These are phyloP conservation scores for Chytriomyces sp. DNA, from an alignment of 192 early-diverging fungal species.

Conservation along the genomic window DNA sequence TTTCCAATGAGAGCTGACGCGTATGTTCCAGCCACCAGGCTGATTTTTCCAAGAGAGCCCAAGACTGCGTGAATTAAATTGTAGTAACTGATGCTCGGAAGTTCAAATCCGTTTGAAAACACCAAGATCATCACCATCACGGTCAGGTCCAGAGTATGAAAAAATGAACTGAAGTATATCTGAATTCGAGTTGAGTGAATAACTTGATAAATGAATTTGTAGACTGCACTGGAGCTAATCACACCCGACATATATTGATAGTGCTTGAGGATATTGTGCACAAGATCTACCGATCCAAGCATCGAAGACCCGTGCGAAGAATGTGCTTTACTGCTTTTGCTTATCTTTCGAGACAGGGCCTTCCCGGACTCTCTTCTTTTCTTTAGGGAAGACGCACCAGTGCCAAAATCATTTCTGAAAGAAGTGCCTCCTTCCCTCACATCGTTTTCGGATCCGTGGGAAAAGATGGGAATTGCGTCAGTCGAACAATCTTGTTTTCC, in stretches of 20 bases:
- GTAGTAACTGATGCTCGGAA: constrained; percentile 15
- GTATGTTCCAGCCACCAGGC: neutral
- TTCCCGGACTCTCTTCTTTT: no score
- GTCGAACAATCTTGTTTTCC: no score
- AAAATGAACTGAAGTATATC: constrained; percentile 8
- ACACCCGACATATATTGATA: neutral
- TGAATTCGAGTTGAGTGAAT: neutral
- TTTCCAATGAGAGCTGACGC: constrained; percentile 15
- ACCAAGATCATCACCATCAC: neutral
- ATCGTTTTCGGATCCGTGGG: no score
- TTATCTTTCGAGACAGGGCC: no score
- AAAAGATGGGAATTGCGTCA: no score
- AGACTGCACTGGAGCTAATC: neutral
- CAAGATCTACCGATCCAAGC: neutral
- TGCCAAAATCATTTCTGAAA: no score
- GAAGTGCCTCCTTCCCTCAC: no score
- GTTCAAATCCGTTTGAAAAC: neutral
- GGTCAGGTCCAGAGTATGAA: neutral
- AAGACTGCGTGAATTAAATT: constrained; percentile 23
- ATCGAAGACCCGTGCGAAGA: neutral
- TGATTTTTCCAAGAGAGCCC: constrained; percentile 23
- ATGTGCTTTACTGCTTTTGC: neutral
- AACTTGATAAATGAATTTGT: neutral
- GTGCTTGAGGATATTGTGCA: neutral
- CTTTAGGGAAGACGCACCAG: no score